phyloP scores from a whole-genome alignment of 139 green algal genomes.

The Chlorella sp. region DNA sequence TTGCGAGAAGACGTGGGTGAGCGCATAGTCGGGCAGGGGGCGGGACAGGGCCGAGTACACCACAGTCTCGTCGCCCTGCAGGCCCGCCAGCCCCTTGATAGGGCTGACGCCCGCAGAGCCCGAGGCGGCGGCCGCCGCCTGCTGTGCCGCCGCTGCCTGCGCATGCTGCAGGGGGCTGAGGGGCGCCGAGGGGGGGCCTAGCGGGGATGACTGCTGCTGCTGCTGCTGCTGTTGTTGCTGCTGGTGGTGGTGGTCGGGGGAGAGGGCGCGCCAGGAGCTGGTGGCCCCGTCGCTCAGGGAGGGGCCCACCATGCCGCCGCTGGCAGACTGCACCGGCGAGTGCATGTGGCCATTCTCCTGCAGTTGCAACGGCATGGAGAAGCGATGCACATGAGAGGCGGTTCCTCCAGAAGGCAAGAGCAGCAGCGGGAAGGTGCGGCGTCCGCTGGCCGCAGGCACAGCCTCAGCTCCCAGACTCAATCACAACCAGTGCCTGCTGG shows the following conservation, averaged over 20 bases:
- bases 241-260: conserved; percentile 22
- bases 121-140: not conserved
- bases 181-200: not conserved
- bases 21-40: conserved; percentile 59
- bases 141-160: not conserved
- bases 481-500: no score
- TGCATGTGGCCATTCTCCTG: conserved; percentile 32
- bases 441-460: not conserved
- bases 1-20: conserved; percentile 60
- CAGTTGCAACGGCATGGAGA: not conserved
- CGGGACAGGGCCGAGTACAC: conserved; percentile 58
- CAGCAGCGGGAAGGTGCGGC: not conserved
- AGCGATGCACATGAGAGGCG: not conserved
- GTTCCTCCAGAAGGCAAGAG: not conserved
- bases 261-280: conserved; percentile 20
- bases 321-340: not conserved
- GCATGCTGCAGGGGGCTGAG: conserved; percentile 2
- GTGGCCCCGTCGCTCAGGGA: conserved; percentile 27
- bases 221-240: conserved; percentile 14
- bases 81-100: conserved; percentile 1
- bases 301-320: conserved; percentile 1
- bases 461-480: not conserved
- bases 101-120: conserved; percentile 22
- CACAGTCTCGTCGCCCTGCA: conserved; percentile 21
- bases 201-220: not conserved